Evolutionary conservation across 768 basidiomycete genomes (phyloP).

Genomic region (Hysterangium stoloniferum): DNA sequence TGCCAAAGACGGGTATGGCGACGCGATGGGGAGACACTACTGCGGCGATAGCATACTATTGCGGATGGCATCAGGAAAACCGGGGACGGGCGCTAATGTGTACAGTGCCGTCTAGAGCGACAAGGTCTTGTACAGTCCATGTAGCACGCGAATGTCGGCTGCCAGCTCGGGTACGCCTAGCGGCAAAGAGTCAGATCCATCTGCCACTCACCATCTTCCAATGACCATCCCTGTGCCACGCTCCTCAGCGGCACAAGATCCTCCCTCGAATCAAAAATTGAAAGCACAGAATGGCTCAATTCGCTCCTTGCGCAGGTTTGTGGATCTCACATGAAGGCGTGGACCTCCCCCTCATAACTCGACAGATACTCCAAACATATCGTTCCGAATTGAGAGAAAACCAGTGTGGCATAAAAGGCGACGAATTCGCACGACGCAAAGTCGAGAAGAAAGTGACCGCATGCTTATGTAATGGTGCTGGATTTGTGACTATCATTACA

Average conservation of each 20-base stretch:
- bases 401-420: constrained; percentile 61
- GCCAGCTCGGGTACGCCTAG: no score
- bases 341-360: not conserved
- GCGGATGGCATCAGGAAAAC: no score
- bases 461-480: no score
- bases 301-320: constrained; percentile 71
- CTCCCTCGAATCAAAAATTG: constrained; percentile 36
- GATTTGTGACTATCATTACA: no score
- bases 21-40: no score
- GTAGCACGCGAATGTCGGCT: no score
- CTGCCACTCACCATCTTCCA: constrained; percentile 9
- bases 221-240: constrained; percentile 2
- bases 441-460: constrained; percentile 80
- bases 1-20: no score
- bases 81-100: no score
- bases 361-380: constrained; percentile 66
- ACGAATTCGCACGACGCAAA: constrained; percentile 71
- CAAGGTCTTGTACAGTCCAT: no score
- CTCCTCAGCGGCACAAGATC: not conserved
- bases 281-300: constrained; percentile 92
- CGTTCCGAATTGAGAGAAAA: constrained; percentile 70
- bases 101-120: no score
- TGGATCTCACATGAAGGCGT: not conserved
- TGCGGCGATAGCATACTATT: no score
- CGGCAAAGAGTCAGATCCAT: constrained; percentile 58